Base-by-base conservation (phyloP, 768 basidiomycete genomes). In the Agrocybe pediades region DNA sequence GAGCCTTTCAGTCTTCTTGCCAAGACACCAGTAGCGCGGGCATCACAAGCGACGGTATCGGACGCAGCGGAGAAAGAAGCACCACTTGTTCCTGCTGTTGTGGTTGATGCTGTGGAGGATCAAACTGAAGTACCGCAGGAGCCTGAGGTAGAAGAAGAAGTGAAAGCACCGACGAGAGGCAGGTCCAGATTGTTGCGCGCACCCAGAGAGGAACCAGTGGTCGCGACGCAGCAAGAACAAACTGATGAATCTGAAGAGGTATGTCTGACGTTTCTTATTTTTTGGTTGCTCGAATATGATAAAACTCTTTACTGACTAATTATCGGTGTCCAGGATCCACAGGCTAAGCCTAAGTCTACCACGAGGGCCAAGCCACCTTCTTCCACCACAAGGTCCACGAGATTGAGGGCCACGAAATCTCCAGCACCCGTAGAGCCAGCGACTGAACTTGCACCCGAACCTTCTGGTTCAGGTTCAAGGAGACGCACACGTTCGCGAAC, bases 1-100 rank as follows among this genome's bases (percentile, higher is more conserved):
- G 57, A 62, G 29, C 60, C 62, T 0, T 65, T 67, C 50, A 64
- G 57, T 29, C 54, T 65, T 9, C 57, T 67, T 29, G 53, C 61
- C 4, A 36, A 36, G 33, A 36, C 33, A 13, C 61, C 64, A 4
- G 61, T 51, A n/a, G 54, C 59, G 3, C 54, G 55, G 6, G 43
- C 42, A 26, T 50, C 56, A 6, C 17, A 44, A 2, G 30, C 42
- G 15, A 29, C 25, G 5, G 46, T 17, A 6, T 30, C 27, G 27
- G 49, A 27, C 21, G 46, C 29, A 36, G 43, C 41, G 16, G 29
- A 19, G 0, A 29, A 9, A 26, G 49, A 54, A 20, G 7, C 27
- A 6, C 33, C n/a, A 15, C 15, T 30, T 51, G 33, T 57, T 2
- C 62, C 62, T 43, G 46, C 21, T 40, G 51, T 60, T 30, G 41